Evolutionary conservation across 441 rosid species (phyloP).

Genomic region (Bocquillonia castaneifolia): DNA sequence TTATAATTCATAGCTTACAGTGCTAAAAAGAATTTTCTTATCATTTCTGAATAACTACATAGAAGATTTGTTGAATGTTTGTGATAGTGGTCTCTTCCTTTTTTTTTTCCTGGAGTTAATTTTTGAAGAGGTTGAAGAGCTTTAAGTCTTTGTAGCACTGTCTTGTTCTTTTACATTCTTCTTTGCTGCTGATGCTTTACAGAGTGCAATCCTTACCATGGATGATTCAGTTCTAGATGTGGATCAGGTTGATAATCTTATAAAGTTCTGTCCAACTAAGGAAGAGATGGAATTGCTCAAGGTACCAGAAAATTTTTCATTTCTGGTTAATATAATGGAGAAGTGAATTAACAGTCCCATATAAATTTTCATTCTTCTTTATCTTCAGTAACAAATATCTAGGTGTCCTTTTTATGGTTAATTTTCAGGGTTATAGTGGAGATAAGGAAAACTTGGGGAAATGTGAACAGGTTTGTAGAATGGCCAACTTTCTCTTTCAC

Average conservation of each 20-base stretch:
- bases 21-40: neutral
- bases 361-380: neutral
- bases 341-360: neutral
- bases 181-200: slow-evolving; percentile 30
- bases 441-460: slow-evolving; percentile 75
- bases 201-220: slow-evolving; percentile 78
- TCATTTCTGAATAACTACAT: neutral
- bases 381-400: slow-evolving; percentile 13
- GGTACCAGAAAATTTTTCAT: slow-evolving; percentile 35
- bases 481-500: slow-evolving; percentile 10
- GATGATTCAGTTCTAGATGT: slow-evolving; percentile 77
- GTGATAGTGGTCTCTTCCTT: neutral
- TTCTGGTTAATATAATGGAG: neutral
- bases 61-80: neutral
- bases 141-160: slow-evolving; percentile 16
- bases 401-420: neutral
- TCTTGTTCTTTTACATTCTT: slow-evolving; percentile 22
- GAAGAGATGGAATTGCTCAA: slow-evolving; percentile 84
- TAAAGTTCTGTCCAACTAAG: slow-evolving; percentile 92
- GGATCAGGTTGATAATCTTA: slow-evolving; percentile 91
- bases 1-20: neutral
- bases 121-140: neutral
- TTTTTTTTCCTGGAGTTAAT: neutral
- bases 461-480: slow-evolving; percentile 71
- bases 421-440: slow-evolving; percentile 64